Conservation (phyloP, 192 early-diverging fungal genomes). For the Coemansia sp. region DNA sequence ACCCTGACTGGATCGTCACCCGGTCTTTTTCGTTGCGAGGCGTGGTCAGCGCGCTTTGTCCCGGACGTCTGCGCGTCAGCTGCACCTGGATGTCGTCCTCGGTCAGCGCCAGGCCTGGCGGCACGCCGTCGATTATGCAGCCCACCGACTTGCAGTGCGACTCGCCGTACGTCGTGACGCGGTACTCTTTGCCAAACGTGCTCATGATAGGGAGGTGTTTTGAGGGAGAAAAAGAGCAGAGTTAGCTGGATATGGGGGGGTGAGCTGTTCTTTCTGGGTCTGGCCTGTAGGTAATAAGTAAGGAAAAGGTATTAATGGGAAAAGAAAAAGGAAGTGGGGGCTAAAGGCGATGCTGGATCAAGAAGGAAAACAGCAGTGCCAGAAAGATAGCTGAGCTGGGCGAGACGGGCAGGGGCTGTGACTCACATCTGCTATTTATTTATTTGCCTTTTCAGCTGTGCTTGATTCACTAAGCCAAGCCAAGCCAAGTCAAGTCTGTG, state of each 20-base stretch:
- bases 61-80: conserved; percentile 87
- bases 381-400: too few relatives aligned
- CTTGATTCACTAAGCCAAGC: too few relatives aligned
- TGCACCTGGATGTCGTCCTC: conserved; percentile 93
- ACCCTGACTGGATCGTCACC: conserved; percentile 89
- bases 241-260: neutral
- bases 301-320: too few relatives aligned
- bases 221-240: neutral
- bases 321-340: too few relatives aligned
- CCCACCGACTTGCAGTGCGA: conserved; percentile 98
- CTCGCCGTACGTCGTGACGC: conserved; percentile 95
- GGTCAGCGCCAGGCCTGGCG: conserved; percentile 86
- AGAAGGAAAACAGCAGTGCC: too few relatives aligned
- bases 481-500: too few relatives aligned
- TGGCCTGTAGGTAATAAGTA: too few relatives aligned
- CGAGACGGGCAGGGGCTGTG: too few relatives aligned
- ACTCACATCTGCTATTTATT: too few relatives aligned
- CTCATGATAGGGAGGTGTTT: conserved; percentile 60
- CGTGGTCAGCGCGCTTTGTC: conserved; percentile 93
- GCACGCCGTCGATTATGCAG: conserved; percentile 93
- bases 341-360: too few relatives aligned
- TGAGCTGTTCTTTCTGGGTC: too few relatives aligned
- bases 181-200: conserved; percentile 79
- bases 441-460: too few relatives aligned
- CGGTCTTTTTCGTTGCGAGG: conserved; percentile 96